phyloP scores from a whole-genome alignment of 371 early-diverging fungal species.

The Mycotypha africana region DNA sequence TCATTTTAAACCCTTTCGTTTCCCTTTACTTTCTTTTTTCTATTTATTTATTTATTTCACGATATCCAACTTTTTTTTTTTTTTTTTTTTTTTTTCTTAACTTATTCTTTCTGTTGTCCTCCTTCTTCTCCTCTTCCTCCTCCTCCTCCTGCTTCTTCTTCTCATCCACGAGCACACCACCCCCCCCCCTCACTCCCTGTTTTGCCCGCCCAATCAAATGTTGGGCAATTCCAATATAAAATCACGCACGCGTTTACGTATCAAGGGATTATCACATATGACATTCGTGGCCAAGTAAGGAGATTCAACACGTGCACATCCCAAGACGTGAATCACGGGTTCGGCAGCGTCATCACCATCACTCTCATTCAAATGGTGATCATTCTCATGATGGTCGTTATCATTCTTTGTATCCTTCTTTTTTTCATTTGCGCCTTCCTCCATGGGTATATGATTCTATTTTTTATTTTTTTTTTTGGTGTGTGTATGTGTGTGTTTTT shows the following conservation, averaged over 20 bases:
- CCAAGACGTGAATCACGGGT: slow-evolving; percentile 47
- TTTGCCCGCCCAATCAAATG: too few species aligned
- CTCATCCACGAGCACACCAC: neutral
- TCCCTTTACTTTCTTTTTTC: neutral
- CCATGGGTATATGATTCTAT: slow-evolving; percentile 47
- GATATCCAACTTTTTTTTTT: too few species aligned
- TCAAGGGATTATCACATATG: slow-evolving; percentile 40
- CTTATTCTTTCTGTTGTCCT: slow-evolving; percentile 1
- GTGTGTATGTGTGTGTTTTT: neutral
- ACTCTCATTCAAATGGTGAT: too few species aligned
- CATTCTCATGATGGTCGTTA: too few species aligned
- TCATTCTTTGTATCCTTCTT: too few species aligned
- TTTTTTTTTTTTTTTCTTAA: slow-evolving; percentile 1
- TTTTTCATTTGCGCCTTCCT: slow-evolving; percentile 19
- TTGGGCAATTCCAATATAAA: slow-evolving; percentile 30
- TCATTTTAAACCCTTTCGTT: neutral
- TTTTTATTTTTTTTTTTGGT: neutral
- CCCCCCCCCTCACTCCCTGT: too few species aligned
- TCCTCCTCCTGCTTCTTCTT: too few species aligned
- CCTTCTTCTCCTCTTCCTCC: neutral
- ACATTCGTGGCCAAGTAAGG: slow-evolving; percentile 51
- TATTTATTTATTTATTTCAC: too few species aligned
- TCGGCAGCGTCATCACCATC: too few species aligned
- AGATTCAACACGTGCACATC: slow-evolving; percentile 49
- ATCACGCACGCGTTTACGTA: slow-evolving; percentile 50